A percentile compares a stretch with the other conserved stretches of the same genome.
Evolutionary conservation across 2,329 filamentous ascomycete species (phyloP).

Genomic region (Claviceps fusiformis): DNA sequence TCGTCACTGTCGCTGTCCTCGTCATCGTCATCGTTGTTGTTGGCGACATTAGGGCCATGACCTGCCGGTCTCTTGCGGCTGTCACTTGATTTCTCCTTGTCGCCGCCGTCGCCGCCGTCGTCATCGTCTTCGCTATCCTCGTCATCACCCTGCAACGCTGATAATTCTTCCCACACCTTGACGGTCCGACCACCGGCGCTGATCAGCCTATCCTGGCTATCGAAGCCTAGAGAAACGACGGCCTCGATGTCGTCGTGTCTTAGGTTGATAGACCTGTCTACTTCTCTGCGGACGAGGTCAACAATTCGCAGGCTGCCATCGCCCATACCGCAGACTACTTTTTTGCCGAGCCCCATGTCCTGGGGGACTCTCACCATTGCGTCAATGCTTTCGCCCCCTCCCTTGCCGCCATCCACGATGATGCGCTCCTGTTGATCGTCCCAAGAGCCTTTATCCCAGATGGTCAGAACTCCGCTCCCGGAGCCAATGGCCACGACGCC

Average conservation of each 20-base stretch:
- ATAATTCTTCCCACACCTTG: slow-evolving; percentile 84
- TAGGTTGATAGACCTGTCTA: slow-evolving; percentile 46
- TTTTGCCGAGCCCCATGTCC: slow-evolving; percentile 54
- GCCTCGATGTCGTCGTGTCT: slow-evolving; percentile 78
- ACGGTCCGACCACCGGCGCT: slow-evolving; percentile 75
- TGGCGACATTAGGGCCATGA: slow-evolving; percentile 21
- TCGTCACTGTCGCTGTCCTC: slow-evolving; percentile 28
- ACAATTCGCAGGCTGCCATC: slow-evolving; percentile 71
- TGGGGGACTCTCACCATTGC: slow-evolving; percentile 60
- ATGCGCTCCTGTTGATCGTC: slow-evolving; percentile 89
- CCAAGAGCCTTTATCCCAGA: slow-evolving; percentile 93
- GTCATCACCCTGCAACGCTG: slow-evolving; percentile 32
- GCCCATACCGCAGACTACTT: slow-evolving; percentile 66
- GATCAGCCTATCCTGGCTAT: slow-evolving; percentile 74
- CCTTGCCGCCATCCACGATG: slow-evolving; percentile 50
- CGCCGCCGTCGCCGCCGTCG: slow-evolving; percentile 28
- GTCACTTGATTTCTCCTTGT: slow-evolving; percentile 21
- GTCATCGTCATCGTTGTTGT: slow-evolving; percentile 35
- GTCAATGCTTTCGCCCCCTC: slow-evolving; percentile 67
- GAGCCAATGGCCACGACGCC: slow-evolving; percentile 66
- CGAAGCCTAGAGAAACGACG: slow-evolving; percentile 70
- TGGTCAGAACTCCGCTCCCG: slow-evolving; percentile 66
- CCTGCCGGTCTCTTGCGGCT: slow-evolving; percentile 18
- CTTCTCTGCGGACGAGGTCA: slow-evolving; percentile 58
- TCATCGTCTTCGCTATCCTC: slow-evolving; percentile 35